phyloP scores from a whole-genome alignment of 331 rosid genomes.

The Pyrus hybrid region DNA sequence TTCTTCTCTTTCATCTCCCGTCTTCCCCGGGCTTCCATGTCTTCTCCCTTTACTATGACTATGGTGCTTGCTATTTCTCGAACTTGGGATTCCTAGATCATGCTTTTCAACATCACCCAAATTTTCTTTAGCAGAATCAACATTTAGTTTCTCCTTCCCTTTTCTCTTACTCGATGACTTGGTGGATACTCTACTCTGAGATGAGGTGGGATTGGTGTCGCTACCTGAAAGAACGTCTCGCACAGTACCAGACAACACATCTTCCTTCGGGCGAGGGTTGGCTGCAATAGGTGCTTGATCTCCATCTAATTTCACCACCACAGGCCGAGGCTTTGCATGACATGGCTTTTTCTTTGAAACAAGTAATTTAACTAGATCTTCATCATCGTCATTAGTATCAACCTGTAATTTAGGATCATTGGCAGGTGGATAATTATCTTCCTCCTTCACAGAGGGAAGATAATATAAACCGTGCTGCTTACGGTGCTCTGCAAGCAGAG shows the following conservation, averaged over 20 bases:
- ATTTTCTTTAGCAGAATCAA: conserved; percentile 44
- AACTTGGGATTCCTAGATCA: conserved; percentile 35
- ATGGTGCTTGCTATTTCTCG: conserved; percentile 47
- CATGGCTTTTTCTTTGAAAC: conserved; percentile 56
- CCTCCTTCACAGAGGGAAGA: conserved; percentile 70
- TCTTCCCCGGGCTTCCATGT: conserved; percentile 40
- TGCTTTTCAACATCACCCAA: conserved; percentile 39
- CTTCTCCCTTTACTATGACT: conserved; percentile 51
- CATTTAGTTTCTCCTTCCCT: conserved; percentile 54
- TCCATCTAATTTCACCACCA: conserved; percentile 86
- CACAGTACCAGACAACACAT: conserved; percentile 67
- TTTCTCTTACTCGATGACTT: conserved; percentile 47
- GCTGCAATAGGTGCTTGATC: conserved; percentile 34
- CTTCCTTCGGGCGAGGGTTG: conserved; percentile 43
- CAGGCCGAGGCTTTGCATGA: conserved; percentile 76
- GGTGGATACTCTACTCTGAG: conserved; percentile 27
- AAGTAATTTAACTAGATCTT: conserved; percentile 61
- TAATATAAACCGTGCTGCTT: conserved; percentile 85
- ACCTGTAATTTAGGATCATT: conserved; percentile 43
- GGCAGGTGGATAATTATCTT: conserved; percentile 72
- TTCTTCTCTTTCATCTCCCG: conserved; percentile 42
- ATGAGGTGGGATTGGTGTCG: conserved; percentile 28
- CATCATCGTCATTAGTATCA: conserved; percentile 34
- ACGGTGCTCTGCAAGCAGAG: conserved; percentile 73
- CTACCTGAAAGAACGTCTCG: conserved; percentile 58